Conservation (phyloP, 768 basidiomycete genomes). For the Naematelia encephala region DNA sequence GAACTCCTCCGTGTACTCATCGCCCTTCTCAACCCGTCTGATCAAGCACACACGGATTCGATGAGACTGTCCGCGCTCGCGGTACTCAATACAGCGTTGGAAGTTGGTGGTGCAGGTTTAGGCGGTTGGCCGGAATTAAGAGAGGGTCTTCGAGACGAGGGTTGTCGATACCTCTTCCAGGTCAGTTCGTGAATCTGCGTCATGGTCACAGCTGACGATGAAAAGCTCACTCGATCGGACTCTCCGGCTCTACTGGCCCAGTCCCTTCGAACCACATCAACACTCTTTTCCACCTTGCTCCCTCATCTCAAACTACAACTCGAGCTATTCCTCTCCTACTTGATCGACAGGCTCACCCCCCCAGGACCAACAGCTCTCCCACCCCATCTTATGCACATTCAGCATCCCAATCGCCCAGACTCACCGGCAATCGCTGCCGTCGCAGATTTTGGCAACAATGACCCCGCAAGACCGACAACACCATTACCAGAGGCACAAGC, state of each 20-base stretch:
- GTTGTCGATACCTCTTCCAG: slow-evolving; percentile 95
- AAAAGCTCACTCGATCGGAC: slow-evolving; percentile 77
- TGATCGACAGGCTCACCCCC: slow-evolving; percentile 80
- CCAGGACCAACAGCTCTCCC: slow-evolving; percentile 39
- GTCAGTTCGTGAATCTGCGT: slow-evolving; percentile 16
- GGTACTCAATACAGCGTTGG: slow-evolving; percentile 81
- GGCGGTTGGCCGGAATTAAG: slow-evolving; percentile 73
- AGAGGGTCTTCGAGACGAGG: slow-evolving; percentile 74
- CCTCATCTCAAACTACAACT: slow-evolving; percentile 85
- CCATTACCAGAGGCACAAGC: slow-evolving; percentile 51
- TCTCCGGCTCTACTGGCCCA: slow-evolving; percentile 72
- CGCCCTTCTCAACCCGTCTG: slow-evolving; percentile 89
- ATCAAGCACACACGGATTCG: slow-evolving; percentile 92
- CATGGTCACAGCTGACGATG: neutral
- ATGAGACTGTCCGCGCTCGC: slow-evolving; percentile 84
- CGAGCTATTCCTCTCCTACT: slow-evolving; percentile 90
- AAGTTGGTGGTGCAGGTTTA: slow-evolving; percentile 73
- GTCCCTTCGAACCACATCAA: slow-evolving; percentile 78
- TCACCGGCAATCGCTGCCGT: slow-evolving; percentile 17
- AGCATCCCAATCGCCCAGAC: slow-evolving; percentile 22
- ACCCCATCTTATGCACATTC: slow-evolving; percentile 20
- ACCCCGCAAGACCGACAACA: neutral
- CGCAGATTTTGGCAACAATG: neutral
- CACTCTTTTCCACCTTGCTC: slow-evolving; percentile 82
- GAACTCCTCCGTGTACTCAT: slow-evolving; percentile 91